A percentile compares a stretch with the other conserved stretches of the same genome.
phyloP scores from a whole-genome alignment of 2,329 filamentous ascomycete species.

The Hymenoscyphus repandus region DNA sequence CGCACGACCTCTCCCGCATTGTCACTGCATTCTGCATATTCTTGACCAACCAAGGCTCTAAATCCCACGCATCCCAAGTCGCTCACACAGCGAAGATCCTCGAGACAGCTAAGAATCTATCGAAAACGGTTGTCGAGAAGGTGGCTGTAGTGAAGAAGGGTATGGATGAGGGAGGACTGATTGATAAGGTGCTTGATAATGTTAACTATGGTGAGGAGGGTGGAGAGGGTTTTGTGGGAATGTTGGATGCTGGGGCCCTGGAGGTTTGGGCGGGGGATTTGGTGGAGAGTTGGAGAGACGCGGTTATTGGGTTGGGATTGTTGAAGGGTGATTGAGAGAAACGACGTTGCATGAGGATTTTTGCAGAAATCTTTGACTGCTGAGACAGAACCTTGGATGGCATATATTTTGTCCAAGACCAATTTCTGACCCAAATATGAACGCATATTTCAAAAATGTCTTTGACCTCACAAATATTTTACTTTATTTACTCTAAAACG shows the following conservation, averaged over 20 bases:
- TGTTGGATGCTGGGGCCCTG: slow-evolving; percentile 27
- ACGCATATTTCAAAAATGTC: too few species aligned
- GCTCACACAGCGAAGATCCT: slow-evolving; percentile 11
- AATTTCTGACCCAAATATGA: too few species aligned
- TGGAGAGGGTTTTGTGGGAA: slow-evolving; percentile 13
- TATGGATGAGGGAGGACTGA: slow-evolving; percentile 32
- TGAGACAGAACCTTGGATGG: too few species aligned
- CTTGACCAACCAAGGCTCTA: slow-evolving; percentile 14
- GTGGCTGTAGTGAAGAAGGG: slow-evolving; percentile 22
- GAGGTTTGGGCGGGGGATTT: slow-evolving; percentile 31
- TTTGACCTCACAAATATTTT: too few species aligned
- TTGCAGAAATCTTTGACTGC: too few species aligned
- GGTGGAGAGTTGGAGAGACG: slow-evolving; percentile 31
- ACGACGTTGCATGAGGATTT: too few species aligned
- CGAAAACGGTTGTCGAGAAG: slow-evolving; percentile 19
- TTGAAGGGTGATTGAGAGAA: slow-evolving; percentile 9
- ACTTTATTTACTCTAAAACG: too few species aligned
- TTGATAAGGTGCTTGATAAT: slow-evolving; percentile 28
- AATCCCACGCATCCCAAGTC: slow-evolving; percentile 15
- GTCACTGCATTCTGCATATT: slow-evolving; percentile 18
- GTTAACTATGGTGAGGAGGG: slow-evolving; percentile 6
- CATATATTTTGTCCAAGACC: too few species aligned
- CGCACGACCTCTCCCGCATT: slow-evolving; percentile 23
- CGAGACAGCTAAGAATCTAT: slow-evolving; percentile 11
- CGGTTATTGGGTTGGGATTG: slow-evolving; percentile 26